Percentiles rank a stretch among this genome's conserved stretches.
These are phyloP conservation scores for Chytriomyces sp. DNA, from an alignment of 192 early-diverging fungal genomes.

Conservation along the genomic window DNA sequence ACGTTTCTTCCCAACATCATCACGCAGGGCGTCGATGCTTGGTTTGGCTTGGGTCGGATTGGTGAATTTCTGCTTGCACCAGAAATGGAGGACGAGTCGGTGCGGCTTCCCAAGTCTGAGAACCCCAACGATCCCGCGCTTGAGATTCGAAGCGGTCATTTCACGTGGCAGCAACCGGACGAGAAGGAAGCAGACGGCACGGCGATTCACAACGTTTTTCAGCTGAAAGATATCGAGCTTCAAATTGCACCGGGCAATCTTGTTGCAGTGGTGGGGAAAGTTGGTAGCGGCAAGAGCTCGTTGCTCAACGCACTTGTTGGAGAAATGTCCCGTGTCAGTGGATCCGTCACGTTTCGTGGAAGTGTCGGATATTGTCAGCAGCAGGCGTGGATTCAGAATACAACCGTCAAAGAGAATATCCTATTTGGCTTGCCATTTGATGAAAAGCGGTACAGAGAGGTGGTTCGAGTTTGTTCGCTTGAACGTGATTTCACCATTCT, in stretches of 20 bases:
- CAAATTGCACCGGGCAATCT: constrained; percentile 57
- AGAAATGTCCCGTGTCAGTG: constrained; percentile 62
- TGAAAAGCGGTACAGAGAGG: constrained; percentile 58
- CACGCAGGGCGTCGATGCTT: constrained; percentile 25
- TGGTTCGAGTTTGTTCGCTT: constrained; percentile 69
- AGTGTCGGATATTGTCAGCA: constrained; percentile 78
- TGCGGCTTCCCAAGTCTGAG: background rate
- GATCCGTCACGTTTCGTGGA: constrained; percentile 55
- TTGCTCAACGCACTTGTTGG: constrained; percentile 77
- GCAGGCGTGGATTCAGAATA: constrained; percentile 82
- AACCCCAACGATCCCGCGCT: background rate
- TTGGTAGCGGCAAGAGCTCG: constrained; percentile 83
- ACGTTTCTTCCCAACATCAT: constrained; percentile 2
- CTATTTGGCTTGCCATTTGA: constrained; percentile 68
- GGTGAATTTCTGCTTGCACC: constrained; percentile 19
- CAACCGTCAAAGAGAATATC: constrained; percentile 67
- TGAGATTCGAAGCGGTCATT: constrained; percentile 8
- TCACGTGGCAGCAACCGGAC: constrained; percentile 4
- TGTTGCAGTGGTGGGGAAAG: constrained; percentile 79
- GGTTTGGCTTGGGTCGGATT: constrained; percentile 29
- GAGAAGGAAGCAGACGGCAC: background rate
- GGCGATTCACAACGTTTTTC: too few species aligned
- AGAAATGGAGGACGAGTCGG: constrained; percentile 17
- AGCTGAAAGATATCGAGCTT: constrained; percentile 49
- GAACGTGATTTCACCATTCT: constrained; percentile 67